Evolutionary conservation across 257 asterid species (phyloP).

Genomic region (Salvia miltiorrhiza): DNA sequence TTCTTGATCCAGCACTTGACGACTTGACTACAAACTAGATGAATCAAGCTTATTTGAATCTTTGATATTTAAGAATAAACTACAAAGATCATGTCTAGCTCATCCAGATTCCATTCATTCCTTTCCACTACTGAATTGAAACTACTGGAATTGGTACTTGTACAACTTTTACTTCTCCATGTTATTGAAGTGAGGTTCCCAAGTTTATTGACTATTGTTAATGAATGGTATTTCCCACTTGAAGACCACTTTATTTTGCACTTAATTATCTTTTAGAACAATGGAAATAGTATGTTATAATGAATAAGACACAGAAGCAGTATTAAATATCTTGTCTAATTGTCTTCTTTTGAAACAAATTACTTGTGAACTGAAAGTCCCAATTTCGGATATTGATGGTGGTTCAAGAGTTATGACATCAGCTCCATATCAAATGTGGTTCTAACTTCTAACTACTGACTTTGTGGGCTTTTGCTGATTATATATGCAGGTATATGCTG

Average conservation of each 20-base stretch:
- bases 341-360: neutral
- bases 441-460: neutral
- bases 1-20: conserved; percentile 16
- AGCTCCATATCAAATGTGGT: conserved; percentile 9
- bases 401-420: neutral
- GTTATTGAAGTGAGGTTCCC: neutral
- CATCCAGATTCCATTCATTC: neutral
- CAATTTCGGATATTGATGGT: neutral
- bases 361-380: neutral
- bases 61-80: conserved; percentile 2
- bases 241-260: conserved; percentile 6
- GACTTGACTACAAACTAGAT: conserved; percentile 5
- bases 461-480: conserved; percentile 14
- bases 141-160: conserved; percentile 1
- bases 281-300: neutral
- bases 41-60: neutral
- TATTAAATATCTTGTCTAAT: neutral
- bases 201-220: neutral
- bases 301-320: neutral
- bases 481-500: conserved; percentile 76
- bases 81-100: neutral
- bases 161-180: conserved; percentile 2
- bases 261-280: neutral
- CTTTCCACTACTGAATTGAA: conserved; percentile 15
- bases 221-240: neutral